phyloP scores from a whole-genome alignment of 2,329 filamentous ascomycete genomes.

The Paracamarosporium sp. region DNA sequence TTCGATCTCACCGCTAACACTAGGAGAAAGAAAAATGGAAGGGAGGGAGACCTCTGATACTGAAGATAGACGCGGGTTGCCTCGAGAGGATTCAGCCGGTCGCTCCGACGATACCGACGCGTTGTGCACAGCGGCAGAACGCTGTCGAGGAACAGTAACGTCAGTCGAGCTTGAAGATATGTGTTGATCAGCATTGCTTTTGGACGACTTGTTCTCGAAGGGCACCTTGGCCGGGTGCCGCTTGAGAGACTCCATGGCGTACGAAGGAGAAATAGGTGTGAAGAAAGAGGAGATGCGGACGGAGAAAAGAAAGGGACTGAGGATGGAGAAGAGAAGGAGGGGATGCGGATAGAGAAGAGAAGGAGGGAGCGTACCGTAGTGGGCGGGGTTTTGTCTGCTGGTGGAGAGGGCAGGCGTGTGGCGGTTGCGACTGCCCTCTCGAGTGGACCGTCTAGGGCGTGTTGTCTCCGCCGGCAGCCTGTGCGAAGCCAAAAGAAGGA shows the following conservation, averaged over 20 bases:
- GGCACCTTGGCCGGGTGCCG: background rate
- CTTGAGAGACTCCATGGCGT: background rate
- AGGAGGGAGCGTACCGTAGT: background rate
- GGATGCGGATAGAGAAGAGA: too few relatives aligned
- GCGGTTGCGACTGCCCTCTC: slow-evolving; percentile 4
- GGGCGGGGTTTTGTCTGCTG: background rate
- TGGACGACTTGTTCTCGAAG: background rate
- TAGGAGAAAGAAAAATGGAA: slow-evolving; percentile 8
- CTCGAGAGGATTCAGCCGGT: background rate
- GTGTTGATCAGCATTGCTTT: background rate
- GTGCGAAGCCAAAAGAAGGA: slow-evolving; percentile 2
- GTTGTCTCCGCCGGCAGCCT: background rate
- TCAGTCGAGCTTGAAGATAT: background rate
- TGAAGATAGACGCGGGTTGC: background rate
- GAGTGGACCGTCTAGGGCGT: background rate
- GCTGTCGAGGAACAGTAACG: background rate
- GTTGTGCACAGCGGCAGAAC: background rate
- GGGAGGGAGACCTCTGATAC: background rate
- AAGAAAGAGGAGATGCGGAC: too few relatives aligned
- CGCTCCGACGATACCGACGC: background rate
- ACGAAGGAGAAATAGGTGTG: background rate
- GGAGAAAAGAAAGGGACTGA: background rate
- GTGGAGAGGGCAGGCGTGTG: background rate
- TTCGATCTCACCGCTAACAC: slow-evolving; percentile 5
- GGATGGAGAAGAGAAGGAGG: slow-evolving; percentile 1